Base-by-base conservation (phyloP, 371 early-diverging fungal species). In the Choanephora cucurbitarum region DNA sequence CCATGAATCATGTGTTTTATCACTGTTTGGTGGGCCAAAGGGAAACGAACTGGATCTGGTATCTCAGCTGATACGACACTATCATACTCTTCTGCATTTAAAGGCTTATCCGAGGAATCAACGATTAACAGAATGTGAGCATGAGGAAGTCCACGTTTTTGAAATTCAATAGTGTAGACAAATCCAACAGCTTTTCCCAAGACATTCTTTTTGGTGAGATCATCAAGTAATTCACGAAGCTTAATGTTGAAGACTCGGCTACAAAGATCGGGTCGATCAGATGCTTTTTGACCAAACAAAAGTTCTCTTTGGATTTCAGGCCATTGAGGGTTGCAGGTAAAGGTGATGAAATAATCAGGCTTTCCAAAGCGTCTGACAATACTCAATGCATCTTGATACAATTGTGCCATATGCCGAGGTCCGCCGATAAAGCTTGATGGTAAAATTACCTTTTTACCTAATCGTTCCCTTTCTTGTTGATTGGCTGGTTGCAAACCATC, bases 281-380 rank as follows among this genome's bases (percentile, higher is more conserved):
- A 5, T 2, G 66, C 49, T 1, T n/a, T 33, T 46, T 60, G 54
- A 0, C 56, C 59, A 34, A 23, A 22, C 0, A 50, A 5, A 1
- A 74, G 58, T 15, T 62, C 59, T 4, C 49, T 28, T 15, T 17
- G 14, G 5, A 74, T 67, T 24, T 70, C 67, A 8, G 52, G 63
- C 70, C 73, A 73, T 11, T 14, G 24, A 0, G 73, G 68, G 31
- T 73, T 71, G 39, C 72, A 71, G 0, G 64, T 77, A 19, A 77
- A 61, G 2, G 72, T 72, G 7, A 73, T 60, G 28, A 77, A 69
- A 0, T 56, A 49, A 43, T 72, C 72, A 0, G 69, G 68, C 42
- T 70, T 7, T 0, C 72, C 67, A 45, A 58, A 62, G 0, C 31
- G 3, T 2, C 66, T 39, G 0, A 71, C 58, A 19, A 73, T 63